These are phyloP conservation scores for Gossypium stocksii DNA, from an alignment of 345 rosid genomes.

Conservation along the genomic window DNA sequence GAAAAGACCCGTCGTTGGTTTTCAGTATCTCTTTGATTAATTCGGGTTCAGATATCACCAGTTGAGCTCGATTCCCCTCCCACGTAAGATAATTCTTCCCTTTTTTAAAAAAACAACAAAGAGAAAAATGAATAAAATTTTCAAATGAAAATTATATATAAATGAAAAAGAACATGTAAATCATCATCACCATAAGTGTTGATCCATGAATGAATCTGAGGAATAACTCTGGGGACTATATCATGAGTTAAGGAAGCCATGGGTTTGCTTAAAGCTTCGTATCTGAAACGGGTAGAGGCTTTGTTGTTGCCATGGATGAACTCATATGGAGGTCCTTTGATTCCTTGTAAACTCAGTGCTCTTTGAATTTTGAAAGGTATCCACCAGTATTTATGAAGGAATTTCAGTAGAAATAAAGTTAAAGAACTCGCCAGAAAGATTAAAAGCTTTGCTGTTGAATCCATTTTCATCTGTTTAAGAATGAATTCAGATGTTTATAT, in stretches of 20 bases:
- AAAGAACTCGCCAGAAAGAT: constrained; percentile 10
- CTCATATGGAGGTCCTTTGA: constrained; percentile 34
- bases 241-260: constrained; percentile 24
- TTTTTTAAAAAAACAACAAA: neutral
- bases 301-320: constrained; percentile 38
- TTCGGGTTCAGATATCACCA: constrained; percentile 36
- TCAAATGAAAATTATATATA: neutral
- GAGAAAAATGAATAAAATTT: neutral
- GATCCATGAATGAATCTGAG: constrained; percentile 29
- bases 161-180: neutral
- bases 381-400: constrained; percentile 28
- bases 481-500: neutral
- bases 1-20: constrained; percentile 25
- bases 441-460: neutral
- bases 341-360: constrained; percentile 21
- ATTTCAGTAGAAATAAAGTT: constrained; percentile 9
- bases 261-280: constrained; percentile 14
- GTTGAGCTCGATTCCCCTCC: constrained; percentile 31
- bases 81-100: constrained; percentile 35
- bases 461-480: neutral
- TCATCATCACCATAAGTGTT: constrained; percentile 22
- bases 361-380: constrained; percentile 19
- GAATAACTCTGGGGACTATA: constrained; percentile 21
- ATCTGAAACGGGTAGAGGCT: constrained; percentile 16
- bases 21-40: constrained; percentile 38